Percentiles rank a stretch among this genome's conserved stretches.
phyloP scores from a whole-genome alignment of 2,329 filamentous ascomycete species.

The Nakataea oryzae region DNA sequence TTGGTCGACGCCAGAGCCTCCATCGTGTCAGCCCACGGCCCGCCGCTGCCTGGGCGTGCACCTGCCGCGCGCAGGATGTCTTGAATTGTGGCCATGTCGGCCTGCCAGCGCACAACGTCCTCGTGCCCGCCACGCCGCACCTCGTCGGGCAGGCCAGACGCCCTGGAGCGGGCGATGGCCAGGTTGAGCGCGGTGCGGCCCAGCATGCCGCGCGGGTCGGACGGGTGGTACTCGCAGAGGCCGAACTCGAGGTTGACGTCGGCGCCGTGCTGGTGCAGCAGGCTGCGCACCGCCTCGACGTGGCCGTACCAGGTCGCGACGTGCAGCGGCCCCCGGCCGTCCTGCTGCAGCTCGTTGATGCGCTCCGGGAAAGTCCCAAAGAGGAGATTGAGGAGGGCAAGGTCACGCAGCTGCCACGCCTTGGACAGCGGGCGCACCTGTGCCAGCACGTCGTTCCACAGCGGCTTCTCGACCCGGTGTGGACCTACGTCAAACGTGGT shows the following conservation, averaged over 20 bases:
- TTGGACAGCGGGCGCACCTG: not conserved
- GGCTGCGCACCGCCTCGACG: not conserved
- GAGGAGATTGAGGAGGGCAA: not conserved
- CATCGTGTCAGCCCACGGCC: not conserved
- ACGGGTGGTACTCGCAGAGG: not conserved
- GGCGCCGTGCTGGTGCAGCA: not conserved
- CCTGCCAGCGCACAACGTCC: not conserved
- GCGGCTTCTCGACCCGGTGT: not conserved
- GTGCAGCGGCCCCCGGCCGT: not conserved
- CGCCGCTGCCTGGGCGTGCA: too few species aligned
- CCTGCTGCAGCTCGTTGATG: not conserved
- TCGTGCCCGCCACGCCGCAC: not conserved
- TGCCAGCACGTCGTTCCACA: not conserved
- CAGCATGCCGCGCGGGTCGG: not conserved
- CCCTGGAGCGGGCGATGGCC: not conserved
- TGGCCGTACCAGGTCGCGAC: not conserved
- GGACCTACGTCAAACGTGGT: not conserved
- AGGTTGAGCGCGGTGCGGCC: not conserved
- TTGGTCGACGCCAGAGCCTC: not conserved
- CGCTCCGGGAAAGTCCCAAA: not conserved
- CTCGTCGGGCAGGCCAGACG: not conserved
- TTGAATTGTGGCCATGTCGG: not conserved
- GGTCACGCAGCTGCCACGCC: not conserved
- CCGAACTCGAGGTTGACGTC: not conserved
- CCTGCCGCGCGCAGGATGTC: not conserved